phyloP scores from a whole-genome alignment of 176 grass and related monocot genomes.

The Hyparrhenia diplandra region DNA sequence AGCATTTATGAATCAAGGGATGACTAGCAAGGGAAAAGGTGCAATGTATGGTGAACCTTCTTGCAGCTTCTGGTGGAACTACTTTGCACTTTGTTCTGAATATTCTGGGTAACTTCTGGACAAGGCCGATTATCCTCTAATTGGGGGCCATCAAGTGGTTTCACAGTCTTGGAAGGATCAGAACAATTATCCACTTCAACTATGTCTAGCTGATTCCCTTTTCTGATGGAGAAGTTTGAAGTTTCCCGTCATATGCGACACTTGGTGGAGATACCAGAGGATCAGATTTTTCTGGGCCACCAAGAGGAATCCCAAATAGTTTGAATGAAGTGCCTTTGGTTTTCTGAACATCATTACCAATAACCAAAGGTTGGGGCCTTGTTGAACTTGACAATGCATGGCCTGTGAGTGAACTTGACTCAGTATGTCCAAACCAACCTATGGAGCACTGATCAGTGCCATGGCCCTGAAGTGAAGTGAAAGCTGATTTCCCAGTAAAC shows the following conservation, averaged over 20 bases:
- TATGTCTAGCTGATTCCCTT: background rate
- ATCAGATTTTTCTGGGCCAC: conserved; percentile 32
- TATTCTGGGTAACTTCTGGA: conserved; percentile 36
- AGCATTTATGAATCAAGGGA: background rate
- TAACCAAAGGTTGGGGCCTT: conserved; percentile 35
- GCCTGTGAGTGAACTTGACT: conserved; percentile 26
- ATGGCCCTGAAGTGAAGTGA: conserved; percentile 28
- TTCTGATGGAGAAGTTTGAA: background rate
- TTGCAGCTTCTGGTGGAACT: conserved; percentile 74
- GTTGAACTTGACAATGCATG: background rate
- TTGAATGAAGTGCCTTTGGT: conserved; percentile 40
- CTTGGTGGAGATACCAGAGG: conserved; percentile 31
- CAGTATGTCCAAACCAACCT: conserved; percentile 35
- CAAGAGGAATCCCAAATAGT: conserved; percentile 52
- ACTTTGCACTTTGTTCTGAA: conserved; percentile 55
- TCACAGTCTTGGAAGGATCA: conserved; percentile 39
- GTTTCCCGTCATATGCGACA: conserved; percentile 19
- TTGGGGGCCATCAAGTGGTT: conserved; percentile 31
- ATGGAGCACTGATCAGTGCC: conserved; percentile 27
- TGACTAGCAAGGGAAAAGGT: conserved; percentile 24
- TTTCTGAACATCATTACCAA: conserved; percentile 43
- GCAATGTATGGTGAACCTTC: conserved; percentile 50
- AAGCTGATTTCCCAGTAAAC: conserved; percentile 25
- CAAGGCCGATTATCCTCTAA: conserved; percentile 25
- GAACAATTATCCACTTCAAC: conserved; percentile 28